phyloP scores from a whole-genome alignment of 2,329 filamentous ascomycete genomes.

The Mycocentrospora acerina region DNA sequence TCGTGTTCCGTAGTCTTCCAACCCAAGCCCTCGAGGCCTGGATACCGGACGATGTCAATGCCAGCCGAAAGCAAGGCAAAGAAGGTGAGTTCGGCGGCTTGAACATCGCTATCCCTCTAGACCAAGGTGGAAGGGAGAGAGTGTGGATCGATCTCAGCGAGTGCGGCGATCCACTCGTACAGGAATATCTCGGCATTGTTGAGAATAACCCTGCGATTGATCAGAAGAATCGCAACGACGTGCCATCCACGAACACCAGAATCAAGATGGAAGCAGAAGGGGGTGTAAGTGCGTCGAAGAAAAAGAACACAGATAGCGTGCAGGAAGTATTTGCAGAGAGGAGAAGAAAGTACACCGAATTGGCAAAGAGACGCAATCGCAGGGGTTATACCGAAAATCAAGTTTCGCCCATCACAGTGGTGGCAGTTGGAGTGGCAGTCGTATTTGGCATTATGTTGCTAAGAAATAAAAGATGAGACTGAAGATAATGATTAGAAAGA shows the following conservation, averaged over 20 bases:
- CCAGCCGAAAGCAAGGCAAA: conserved; percentile 7
- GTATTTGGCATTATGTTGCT: conserved; percentile 4
- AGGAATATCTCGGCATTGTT: conserved; percentile 16
- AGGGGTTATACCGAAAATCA: not conserved
- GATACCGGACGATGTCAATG: conserved; percentile 13
- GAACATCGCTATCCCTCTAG: conserved; percentile 36
- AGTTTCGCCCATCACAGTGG: not conserved
- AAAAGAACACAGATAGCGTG: not conserved
- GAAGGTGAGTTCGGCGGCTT: conserved; percentile 24
- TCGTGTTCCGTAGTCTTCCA: conserved; percentile 33
- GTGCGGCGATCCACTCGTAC: conserved; percentile 22
- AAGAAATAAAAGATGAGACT: not conserved
- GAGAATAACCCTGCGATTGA: conserved; percentile 2
- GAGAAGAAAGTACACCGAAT: conserved; percentile 9
- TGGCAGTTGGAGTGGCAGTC: conserved; percentile 6
- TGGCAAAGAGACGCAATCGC: conserved; percentile 6
- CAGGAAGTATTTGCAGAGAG: not conserved
- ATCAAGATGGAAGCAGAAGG: not conserved
- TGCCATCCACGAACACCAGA: too few relatives aligned
- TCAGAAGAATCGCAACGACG: not conserved
- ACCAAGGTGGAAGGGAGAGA: conserved; percentile 24
- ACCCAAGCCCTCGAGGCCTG: conserved; percentile 19
- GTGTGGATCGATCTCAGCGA: conserved; percentile 26
- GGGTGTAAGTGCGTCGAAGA: not conserved
- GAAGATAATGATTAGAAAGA: too few relatives aligned